Evolutionary conservation across 2,329 filamentous ascomycete species (phyloP).

Genomic region (Stylonectria norvegica): DNA sequence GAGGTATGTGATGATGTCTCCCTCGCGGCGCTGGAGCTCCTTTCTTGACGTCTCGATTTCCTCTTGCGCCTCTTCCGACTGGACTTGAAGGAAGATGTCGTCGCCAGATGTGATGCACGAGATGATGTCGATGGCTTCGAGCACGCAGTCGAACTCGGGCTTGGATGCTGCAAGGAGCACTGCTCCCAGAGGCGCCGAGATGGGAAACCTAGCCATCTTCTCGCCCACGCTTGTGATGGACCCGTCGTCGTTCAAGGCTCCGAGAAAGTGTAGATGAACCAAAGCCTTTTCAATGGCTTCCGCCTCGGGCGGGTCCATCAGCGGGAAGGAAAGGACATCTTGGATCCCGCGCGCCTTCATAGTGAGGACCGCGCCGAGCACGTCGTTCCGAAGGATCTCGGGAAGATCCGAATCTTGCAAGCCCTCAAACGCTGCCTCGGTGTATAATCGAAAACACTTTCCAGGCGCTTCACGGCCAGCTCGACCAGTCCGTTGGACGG

Average conservation of each 20-base stretch:
- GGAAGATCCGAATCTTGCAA: conserved; percentile 74
- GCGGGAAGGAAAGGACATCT: conserved; percentile 77
- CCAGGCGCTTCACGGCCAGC: conserved; percentile 89
- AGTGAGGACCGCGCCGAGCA: conserved; percentile 79
- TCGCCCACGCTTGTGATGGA: conserved; percentile 69
- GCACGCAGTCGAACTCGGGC: conserved; percentile 67
- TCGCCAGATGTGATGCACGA: conserved; percentile 61
- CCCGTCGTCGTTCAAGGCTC: conserved; percentile 69
- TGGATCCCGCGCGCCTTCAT: conserved; percentile 90
- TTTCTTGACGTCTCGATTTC: conserved; percentile 52
- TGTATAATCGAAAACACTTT: conserved; percentile 87
- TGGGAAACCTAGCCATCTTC: conserved; percentile 77
- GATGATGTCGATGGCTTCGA: conserved; percentile 83
- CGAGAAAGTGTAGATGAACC: conserved; percentile 73
- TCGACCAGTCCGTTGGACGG: conserved; percentile 85
- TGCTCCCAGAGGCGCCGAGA: conserved; percentile 75
- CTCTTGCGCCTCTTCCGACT: conserved; percentile 55
- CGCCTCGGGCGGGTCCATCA: conserved; percentile 75
- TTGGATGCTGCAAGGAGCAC: conserved; percentile 77
- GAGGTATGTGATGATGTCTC: conserved; percentile 62
- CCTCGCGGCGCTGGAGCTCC: conserved; percentile 58
- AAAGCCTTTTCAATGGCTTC: conserved; percentile 80
- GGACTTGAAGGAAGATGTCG: conserved; percentile 59
- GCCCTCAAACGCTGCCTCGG: conserved; percentile 67
- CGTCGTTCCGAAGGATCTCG: conserved; percentile 87